phyloP scores from a whole-genome alignment of 768 basidiomycete genomes.

The Panaeolus cyanescens region DNA sequence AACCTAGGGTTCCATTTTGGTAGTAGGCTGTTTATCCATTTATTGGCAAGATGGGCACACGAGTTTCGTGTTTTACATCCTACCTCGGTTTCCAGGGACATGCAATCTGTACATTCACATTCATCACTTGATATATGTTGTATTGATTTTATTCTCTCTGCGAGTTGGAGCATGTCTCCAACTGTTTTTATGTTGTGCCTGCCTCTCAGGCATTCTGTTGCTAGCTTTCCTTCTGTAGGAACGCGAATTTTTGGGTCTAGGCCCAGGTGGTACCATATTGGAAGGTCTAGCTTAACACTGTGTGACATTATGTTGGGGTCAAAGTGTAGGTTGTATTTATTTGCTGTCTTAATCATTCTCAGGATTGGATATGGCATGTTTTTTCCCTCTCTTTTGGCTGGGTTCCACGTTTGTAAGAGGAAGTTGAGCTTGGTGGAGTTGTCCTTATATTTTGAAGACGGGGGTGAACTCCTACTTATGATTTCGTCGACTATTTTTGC shows the following conservation, averaged over 20 bases:
- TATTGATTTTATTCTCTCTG: background rate
- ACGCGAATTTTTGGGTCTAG: background rate
- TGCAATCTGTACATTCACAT: constrained; percentile 8
- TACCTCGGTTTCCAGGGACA: no score
- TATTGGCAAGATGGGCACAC: no score
- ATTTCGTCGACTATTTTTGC: constrained; percentile 27
- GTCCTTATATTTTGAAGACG: background rate
- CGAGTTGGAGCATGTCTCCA: constrained; percentile 8
- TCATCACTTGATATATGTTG: background rate
- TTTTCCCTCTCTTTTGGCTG: background rate
- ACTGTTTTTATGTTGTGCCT: constrained; percentile 15
- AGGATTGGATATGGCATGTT: constrained; percentile 13
- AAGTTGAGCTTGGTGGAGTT: constrained; percentile 10
- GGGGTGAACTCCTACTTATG: constrained; percentile 9
- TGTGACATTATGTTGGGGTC: constrained; percentile 12
- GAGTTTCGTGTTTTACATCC: no score
- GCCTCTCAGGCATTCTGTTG: constrained; percentile 13
- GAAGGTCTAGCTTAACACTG: constrained; percentile 15
- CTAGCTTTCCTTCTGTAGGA: background rate
- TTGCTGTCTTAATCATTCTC: constrained; percentile 19
- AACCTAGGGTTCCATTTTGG: no score
- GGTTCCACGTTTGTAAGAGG: constrained; percentile 28
- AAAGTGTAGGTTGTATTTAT: constrained; percentile 16
- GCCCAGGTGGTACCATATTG: constrained; percentile 33
- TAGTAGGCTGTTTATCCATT: no score